phyloP scores from a whole-genome alignment of 495 filamentous ascomycete species.

The Cercophora samala region DNA sequence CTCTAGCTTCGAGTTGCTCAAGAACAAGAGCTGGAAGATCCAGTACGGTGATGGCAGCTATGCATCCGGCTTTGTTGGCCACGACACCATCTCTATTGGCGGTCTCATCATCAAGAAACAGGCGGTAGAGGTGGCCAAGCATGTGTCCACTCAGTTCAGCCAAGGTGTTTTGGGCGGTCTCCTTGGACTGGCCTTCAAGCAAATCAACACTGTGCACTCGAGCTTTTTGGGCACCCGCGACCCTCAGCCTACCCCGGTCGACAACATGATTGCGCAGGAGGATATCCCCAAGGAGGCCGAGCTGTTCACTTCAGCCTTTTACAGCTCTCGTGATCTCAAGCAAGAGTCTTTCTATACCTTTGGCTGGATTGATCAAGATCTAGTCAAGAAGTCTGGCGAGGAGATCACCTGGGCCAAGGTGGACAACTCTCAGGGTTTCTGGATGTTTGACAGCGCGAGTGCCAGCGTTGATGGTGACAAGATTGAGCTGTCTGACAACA shows the following conservation, averaged over 20 bases:
- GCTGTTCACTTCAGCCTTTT: slow-evolving; percentile 74
- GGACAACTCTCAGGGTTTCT: slow-evolving; percentile 70
- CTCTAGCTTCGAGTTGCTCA: slow-evolving; percentile 53
- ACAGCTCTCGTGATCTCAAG: slow-evolving; percentile 57
- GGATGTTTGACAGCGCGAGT: slow-evolving; percentile 63
- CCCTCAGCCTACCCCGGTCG: slow-evolving; percentile 64
- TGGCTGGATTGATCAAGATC: slow-evolving; percentile 68
- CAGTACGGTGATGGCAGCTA: slow-evolving; percentile 69
- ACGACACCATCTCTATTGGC: slow-evolving; percentile 64
- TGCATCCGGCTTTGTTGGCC: slow-evolving; percentile 68
- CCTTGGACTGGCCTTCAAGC: slow-evolving; percentile 66
- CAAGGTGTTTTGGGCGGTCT: slow-evolving; percentile 65
- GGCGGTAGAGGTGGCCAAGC: slow-evolving; percentile 64
- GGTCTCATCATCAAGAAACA: slow-evolving; percentile 66
- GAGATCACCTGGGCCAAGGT: slow-evolving; percentile 62
- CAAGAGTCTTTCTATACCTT: slow-evolving; percentile 74
- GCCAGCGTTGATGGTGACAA: slow-evolving; percentile 59
- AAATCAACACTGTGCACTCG: slow-evolving; percentile 63
- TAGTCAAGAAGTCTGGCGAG: slow-evolving; percentile 52
- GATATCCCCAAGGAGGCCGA: slow-evolving; percentile 60
- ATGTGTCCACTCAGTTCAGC: slow-evolving; percentile 60
- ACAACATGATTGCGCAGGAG: slow-evolving; percentile 69
- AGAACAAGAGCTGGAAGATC: slow-evolving; percentile 62
- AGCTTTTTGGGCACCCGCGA: slow-evolving; percentile 41
- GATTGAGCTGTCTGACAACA: slow-evolving; percentile 58